A percentile compares a stretch with the other conserved stretches of the same genome.
These are phyloP conservation scores for Neurospora intermedia DNA, from an alignment of 495 filamentous ascomycete species.

Conservation along the genomic window DNA sequence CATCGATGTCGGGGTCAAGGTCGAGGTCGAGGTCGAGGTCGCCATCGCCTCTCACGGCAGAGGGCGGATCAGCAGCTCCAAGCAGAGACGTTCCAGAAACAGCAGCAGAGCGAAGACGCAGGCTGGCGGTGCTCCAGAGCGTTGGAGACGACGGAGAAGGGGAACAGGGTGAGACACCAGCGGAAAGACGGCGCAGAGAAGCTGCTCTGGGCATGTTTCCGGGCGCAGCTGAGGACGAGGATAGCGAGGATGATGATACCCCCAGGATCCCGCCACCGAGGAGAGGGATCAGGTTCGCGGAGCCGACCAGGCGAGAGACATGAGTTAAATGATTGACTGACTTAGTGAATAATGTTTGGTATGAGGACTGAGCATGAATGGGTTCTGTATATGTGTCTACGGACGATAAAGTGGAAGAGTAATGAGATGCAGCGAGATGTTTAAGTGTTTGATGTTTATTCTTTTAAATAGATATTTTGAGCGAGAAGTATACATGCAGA, in stretches of 20 bases:
- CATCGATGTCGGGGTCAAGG: slow-evolving; percentile 2
- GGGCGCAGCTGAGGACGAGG: slow-evolving; percentile 42
- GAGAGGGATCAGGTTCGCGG: slow-evolving; percentile 37
- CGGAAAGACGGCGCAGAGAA: slow-evolving; percentile 70
- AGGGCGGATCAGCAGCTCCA: slow-evolving; percentile 2
- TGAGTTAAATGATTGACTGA: not conserved
- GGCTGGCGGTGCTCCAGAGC: slow-evolving; percentile 28
- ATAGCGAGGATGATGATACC: slow-evolving; percentile 54
- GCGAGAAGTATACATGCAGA: not conserved
- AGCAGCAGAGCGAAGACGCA: slow-evolving; percentile 30
- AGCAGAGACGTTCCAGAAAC: slow-evolving; percentile 25
- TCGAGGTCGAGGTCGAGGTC: slow-evolving; percentile 1
- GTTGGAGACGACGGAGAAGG: slow-evolving; percentile 17
- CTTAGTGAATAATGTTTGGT: not conserved
- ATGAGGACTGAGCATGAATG: slow-evolving; percentile 2
- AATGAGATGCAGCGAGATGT: not conserved
- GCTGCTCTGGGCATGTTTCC: slow-evolving; percentile 65
- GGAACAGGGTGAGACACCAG: slow-evolving; percentile 63
- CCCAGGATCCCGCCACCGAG: slow-evolving; percentile 33
- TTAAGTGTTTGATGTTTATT: not conserved
- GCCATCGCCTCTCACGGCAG: slow-evolving; percentile 1
- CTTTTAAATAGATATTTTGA: not conserved
- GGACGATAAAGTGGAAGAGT: not conserved
- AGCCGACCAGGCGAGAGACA: slow-evolving; percentile 18
- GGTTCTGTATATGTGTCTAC: not conserved